phyloP scores from a whole-genome alignment of 2,329 filamentous ascomycete genomes.

The Penicillium sp. region DNA sequence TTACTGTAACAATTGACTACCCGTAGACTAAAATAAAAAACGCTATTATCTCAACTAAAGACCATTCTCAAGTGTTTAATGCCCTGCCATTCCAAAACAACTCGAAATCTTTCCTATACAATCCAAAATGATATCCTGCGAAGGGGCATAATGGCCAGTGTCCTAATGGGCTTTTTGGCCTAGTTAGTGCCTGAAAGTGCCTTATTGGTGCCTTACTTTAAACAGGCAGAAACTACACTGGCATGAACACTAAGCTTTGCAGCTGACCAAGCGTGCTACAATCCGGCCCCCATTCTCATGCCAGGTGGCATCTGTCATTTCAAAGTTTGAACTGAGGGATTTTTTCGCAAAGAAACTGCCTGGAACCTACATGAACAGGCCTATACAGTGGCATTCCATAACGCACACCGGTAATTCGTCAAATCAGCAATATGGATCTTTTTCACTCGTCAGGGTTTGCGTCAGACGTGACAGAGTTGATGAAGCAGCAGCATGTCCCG shows the following conservation, averaged over 20 bases:
- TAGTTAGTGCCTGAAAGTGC: too few relatives aligned
- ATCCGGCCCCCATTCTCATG: background rate
- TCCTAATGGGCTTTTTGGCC: too few relatives aligned
- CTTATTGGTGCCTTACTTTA: too few relatives aligned
- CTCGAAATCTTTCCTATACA: too few relatives aligned
- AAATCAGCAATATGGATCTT: background rate
- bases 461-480: background rate
- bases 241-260: background rate
- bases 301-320: background rate
- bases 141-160: too few relatives aligned
- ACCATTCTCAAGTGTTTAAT: too few relatives aligned
- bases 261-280: background rate
- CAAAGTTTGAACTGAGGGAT: background rate
- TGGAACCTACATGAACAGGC: background rate
- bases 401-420: background rate
- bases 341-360: background rate
- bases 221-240: too few relatives aligned
- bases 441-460: background rate
- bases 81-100: too few relatives aligned
- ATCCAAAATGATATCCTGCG: too few relatives aligned
- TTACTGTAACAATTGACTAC: too few relatives aligned
- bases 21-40: too few relatives aligned
- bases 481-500: background rate
- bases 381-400: background rate
- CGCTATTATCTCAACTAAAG: too few relatives aligned